Evolutionary conservation across 176 grass and related monocot genomes (phyloP).

Genomic region (Hordeum vulgare): DNA sequence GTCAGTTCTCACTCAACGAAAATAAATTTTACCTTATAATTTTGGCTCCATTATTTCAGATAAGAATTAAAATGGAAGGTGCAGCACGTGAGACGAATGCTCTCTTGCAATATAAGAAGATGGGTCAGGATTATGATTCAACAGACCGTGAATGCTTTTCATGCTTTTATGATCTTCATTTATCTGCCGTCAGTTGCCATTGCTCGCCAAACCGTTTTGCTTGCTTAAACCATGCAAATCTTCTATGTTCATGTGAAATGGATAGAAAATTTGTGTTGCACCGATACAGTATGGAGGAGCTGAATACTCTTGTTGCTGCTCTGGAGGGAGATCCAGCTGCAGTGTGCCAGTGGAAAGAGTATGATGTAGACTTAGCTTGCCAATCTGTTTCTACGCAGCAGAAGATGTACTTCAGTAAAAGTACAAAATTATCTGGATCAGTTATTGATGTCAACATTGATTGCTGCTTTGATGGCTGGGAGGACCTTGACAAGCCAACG

Average conservation of each 20-base stretch:
- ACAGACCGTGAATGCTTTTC: slow-evolving; percentile 81
- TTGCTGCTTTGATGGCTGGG: slow-evolving; percentile 4
- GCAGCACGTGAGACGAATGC: slow-evolving; percentile 25
- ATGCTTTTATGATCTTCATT: slow-evolving; percentile 87
- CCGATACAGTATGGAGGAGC: slow-evolving; percentile 63
- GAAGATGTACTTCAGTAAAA: slow-evolving; percentile 18
- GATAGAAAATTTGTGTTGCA: slow-evolving; percentile 38
- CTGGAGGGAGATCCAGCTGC: slow-evolving; percentile 62
- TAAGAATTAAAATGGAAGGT: slow-evolving; percentile 63
- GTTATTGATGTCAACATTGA: not conserved
- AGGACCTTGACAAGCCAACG: slow-evolving; percentile 17
- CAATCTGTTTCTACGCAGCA: slow-evolving; percentile 16
- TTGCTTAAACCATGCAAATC: slow-evolving; percentile 66
- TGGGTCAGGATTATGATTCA: slow-evolving; percentile 64
- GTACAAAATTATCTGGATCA: not conserved
- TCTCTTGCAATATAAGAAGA: slow-evolving; percentile 36
- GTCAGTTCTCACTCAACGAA: not conserved
- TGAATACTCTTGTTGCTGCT: slow-evolving; percentile 59
- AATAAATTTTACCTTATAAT: not conserved
- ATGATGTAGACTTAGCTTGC: slow-evolving; percentile 25
- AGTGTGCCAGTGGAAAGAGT: slow-evolving; percentile 26
- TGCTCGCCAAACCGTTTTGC: slow-evolving; percentile 68
- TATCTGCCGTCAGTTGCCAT: slow-evolving; percentile 72
- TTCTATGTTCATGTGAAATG: slow-evolving; percentile 65
- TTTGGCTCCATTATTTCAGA: slow-evolving; percentile 38